Evolutionary conservation across 805 yeast species (phyloP).

Genomic region (Nakazawaea wickerhamii): DNA sequence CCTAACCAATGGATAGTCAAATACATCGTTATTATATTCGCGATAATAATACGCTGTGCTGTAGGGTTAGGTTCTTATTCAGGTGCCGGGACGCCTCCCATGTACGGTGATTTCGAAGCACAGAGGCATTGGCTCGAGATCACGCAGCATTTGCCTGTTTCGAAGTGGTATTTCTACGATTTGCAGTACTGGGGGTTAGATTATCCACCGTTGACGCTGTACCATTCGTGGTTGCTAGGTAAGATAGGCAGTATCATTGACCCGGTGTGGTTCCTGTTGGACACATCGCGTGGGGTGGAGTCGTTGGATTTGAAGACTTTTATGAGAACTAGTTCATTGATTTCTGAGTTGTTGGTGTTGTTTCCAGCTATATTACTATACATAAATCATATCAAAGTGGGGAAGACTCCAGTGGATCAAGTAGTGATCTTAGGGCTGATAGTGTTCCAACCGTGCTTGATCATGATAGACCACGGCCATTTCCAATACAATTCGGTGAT

Average conservation of each 20-base stretch:
- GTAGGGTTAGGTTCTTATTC: conserved; percentile 87
- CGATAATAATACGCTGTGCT: conserved; percentile 73
- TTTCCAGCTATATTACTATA: conserved; percentile 76
- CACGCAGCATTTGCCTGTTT: conserved; percentile 68
- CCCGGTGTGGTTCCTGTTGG: conserved; percentile 70
- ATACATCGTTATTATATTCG: conserved; percentile 66
- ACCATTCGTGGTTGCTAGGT: conserved; percentile 81
- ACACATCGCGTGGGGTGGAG: conserved; percentile 73
- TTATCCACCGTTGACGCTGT: conserved; percentile 96
- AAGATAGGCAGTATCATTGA: conserved; percentile 60
- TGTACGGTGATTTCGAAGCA: conserved; percentile 95
- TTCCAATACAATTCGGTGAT: conserved; percentile 93
- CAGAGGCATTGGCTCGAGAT: conserved; percentile 98
- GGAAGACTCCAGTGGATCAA: conserved; percentile 63
- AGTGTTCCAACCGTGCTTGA: conserved; percentile 77
- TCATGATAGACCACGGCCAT: conserved; percentile 93
- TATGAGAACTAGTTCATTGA: conserved; percentile 76
- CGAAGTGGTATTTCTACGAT: conserved; percentile 85
- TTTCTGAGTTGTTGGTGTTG: conserved; percentile 69
- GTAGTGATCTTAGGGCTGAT: conserved; percentile 71
- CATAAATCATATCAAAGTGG: conserved; percentile 52
- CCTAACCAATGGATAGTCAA: conserved; percentile 90
- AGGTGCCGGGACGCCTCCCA: conserved; percentile 66
- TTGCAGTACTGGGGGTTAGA: conserved; percentile 94
- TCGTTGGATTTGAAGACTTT: conserved; percentile 60